Percentiles rank a stretch among this genome's conserved stretches.
Conservation (phyloP, 805 yeast genomes). For the Schizosaccharomyces octosporus region DNA sequence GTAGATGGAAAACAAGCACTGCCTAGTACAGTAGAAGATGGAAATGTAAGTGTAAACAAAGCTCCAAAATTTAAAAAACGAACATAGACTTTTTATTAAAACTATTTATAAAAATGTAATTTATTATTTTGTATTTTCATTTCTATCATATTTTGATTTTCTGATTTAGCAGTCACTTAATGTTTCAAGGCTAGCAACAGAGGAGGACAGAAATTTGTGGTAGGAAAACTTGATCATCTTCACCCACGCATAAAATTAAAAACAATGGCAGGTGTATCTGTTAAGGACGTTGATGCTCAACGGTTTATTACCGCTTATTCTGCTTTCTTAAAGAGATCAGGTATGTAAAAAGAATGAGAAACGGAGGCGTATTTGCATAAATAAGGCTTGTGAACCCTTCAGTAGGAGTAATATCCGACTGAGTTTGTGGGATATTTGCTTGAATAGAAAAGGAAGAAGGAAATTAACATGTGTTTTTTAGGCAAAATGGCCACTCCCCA, state of each 20-base stretch:
- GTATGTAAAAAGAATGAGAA: slow-evolving; percentile 20
- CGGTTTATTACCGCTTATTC: slow-evolving; percentile 98
- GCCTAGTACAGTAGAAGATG: neutral
- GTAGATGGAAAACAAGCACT: neutral
- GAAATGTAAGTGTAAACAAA: neutral
- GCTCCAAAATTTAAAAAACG: neutral
- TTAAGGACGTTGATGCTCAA: slow-evolving; percentile 99
- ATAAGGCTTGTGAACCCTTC: no score
- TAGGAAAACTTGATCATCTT: neutral
- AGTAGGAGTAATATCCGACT: neutral
- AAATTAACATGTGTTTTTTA: neutral
- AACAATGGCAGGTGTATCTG: slow-evolving; percentile 7
- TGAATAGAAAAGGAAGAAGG: neutral
- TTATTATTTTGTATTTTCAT: neutral
- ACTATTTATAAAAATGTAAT: neutral
- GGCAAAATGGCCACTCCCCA: slow-evolving; percentile 45
- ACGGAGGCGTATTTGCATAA: slow-evolving; percentile 20
- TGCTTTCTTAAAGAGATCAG: slow-evolving; percentile 98
- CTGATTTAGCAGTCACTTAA: neutral
- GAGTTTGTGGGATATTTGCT: neutral
- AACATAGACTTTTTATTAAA: neutral
- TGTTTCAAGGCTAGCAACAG: neutral
- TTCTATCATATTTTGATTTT: neutral
- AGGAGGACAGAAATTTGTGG: no score
- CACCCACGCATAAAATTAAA: neutral